Conservation (phyloP, 306 rosid genomes). For the Amphicarpaea edgeworthii region DNA sequence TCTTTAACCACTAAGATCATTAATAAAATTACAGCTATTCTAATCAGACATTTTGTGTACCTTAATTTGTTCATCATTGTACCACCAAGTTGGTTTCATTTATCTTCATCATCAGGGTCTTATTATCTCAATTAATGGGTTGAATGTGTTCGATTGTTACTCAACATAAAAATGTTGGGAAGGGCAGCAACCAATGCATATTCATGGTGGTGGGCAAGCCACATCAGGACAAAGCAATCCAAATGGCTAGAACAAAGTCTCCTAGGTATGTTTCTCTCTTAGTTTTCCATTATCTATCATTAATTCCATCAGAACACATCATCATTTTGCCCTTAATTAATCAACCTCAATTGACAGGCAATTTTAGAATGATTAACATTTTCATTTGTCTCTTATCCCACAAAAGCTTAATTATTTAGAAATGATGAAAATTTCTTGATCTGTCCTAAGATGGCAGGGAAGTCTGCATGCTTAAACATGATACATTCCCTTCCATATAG, state of each 20-base stretch:
- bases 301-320: neutral
- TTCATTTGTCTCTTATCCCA: conserved; percentile 11
- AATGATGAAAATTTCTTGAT: conserved; percentile 8
- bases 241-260: conserved; percentile 96
- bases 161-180: conserved; percentile 68
- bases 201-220: conserved; percentile 99
- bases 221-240: conserved; percentile 95
- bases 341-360: neutral
- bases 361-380: conserved; percentile 28
- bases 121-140: conserved; percentile 44
- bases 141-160: conserved; percentile 41
- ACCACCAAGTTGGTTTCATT: conserved; percentile 27
- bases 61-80: neutral
- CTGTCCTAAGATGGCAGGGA: neutral
- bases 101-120: conserved; percentile 39
- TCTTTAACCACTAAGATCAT: conserved; percentile 30
- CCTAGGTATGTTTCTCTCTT: conserved; percentile 60
- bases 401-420: neutral
- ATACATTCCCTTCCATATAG: conserved; percentile 21
- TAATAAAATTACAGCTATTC: neutral
- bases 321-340: neutral
- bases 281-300: neutral
- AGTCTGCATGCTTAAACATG: conserved; percentile 26
- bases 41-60: conserved; percentile 16
- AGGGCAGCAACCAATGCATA: conserved; percentile 96